These are phyloP conservation scores for Colletotrichum incanum DNA, from an alignment of 2,329 filamentous ascomycete species.

Conservation along the genomic window DNA sequence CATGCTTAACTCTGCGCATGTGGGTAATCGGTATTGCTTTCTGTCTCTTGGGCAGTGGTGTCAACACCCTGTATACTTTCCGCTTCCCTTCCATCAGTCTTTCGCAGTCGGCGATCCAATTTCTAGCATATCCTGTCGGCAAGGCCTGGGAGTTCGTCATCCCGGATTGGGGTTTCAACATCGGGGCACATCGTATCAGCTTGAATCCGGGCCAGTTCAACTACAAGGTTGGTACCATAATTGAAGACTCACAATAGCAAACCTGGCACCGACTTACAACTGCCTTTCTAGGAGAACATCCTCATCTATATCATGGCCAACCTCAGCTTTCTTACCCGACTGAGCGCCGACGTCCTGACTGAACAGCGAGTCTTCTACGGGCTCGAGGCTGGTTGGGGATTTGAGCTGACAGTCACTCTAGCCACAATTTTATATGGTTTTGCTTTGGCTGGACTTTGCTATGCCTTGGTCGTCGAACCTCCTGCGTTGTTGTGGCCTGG, in stretches of 20 bases:
- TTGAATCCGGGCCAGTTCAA: conserved; percentile 60
- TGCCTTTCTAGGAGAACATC: conserved; percentile 53
- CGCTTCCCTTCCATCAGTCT: conserved; percentile 52
- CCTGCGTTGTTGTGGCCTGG: conserved; percentile 68
- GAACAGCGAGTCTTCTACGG: conserved; percentile 60
- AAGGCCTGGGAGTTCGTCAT: conserved; percentile 54
- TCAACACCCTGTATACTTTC: conserved; percentile 61
- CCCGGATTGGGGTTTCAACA: conserved; percentile 50
- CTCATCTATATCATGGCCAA: conserved; percentile 63
- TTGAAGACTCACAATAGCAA: not conserved
- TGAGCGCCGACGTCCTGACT: conserved; percentile 54
- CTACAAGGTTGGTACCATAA: conserved; percentile 49
- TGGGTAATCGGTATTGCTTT: conserved; percentile 57
- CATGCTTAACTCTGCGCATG: conserved; percentile 57
- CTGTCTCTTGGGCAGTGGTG: conserved; percentile 54
- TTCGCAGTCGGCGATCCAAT: conserved; percentile 56
- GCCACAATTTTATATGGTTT: conserved; percentile 63
- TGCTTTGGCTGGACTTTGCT: conserved; percentile 62
- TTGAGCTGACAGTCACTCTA: conserved; percentile 58
- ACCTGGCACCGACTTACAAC: not conserved
- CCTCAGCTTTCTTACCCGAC: conserved; percentile 57
- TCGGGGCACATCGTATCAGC: conserved; percentile 48
- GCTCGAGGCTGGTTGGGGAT: conserved; percentile 61
- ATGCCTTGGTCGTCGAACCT: conserved; percentile 61
- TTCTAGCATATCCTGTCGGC: conserved; percentile 61